Conservation (phyloP, 2,329 filamentous ascomycete genomes). For the Chaetomiaceae sp. region DNA sequence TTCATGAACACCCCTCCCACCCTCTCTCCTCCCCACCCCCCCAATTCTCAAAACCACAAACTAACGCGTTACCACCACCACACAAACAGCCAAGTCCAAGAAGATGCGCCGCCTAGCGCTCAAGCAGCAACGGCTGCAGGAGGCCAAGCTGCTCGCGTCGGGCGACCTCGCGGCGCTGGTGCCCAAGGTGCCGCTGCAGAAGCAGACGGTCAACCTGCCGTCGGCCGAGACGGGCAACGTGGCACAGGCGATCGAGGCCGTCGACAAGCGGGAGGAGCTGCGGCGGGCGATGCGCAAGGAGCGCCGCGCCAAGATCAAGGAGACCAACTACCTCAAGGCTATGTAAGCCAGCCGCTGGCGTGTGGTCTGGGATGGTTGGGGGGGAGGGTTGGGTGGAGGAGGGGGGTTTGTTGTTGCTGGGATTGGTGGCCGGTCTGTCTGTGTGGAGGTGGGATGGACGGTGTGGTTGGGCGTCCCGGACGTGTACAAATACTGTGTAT, state of each 20-base stretch:
- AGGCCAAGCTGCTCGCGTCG: conserved; percentile 57
- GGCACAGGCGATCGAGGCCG: conserved; percentile 44
- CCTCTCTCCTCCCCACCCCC: background rate
- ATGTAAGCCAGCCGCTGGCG: conserved; percentile 49
- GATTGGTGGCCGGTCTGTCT: background rate
- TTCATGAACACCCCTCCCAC: conserved; percentile 2
- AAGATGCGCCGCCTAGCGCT: conserved; percentile 70
- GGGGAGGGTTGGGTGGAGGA: background rate
- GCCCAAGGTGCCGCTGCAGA: conserved; percentile 67
- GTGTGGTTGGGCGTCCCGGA: background rate
- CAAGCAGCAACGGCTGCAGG: conserved; percentile 53
- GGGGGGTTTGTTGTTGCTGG: background rate
- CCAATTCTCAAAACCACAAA: background rate
- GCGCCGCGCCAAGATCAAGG: conserved; percentile 73
- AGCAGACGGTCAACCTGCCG: conserved; percentile 73
- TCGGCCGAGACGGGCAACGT: conserved; percentile 40
- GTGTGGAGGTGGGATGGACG: background rate
- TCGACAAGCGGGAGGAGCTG: conserved; percentile 54
- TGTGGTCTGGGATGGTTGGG: background rate
- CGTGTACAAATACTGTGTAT: conserved; percentile 19
- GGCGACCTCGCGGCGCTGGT: conserved; percentile 62
- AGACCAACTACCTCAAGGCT: conserved; percentile 77
- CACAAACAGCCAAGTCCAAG: conserved; percentile 69
- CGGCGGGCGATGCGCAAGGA: conserved; percentile 69
- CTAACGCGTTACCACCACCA: background rate